Evolutionary conservation across 192 early-diverging fungal genomes (phyloP).

Genomic region (Pilobolus umbonatus): DNA sequence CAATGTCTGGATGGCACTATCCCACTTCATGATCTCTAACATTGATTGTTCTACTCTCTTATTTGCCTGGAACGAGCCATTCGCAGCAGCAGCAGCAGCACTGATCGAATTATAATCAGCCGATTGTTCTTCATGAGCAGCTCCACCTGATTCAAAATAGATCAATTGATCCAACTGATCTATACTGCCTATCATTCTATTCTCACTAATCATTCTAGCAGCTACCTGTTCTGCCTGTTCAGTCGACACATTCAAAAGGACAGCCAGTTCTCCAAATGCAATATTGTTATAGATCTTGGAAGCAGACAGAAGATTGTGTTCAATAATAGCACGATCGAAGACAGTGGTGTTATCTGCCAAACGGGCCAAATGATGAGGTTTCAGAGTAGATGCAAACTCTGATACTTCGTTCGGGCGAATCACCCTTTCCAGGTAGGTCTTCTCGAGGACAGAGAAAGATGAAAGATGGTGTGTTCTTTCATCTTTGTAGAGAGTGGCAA

Average conservation of each 20-base stretch:
- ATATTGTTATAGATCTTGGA: slow-evolving; percentile 93
- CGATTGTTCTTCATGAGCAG: slow-evolving; percentile 18
- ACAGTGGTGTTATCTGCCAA: slow-evolving; percentile 75
- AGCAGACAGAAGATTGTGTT: slow-evolving; percentile 89
- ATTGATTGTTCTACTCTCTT: slow-evolving; percentile 31
- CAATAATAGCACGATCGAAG: slow-evolving; percentile 87
- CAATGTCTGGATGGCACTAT: slow-evolving; percentile 49
- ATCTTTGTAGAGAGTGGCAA: slow-evolving; percentile 90
- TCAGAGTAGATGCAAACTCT: slow-evolving; percentile 68
- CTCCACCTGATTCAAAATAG: slow-evolving; percentile 66
- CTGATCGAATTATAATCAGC: slow-evolving; percentile 22
- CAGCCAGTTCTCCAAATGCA: slow-evolving; percentile 79
- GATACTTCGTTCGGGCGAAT: slow-evolving; percentile 74
- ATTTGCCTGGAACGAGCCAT: slow-evolving; percentile 23
- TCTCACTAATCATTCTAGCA: slow-evolving; percentile 86
- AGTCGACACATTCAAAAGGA: slow-evolving; percentile 64
- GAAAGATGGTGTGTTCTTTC: slow-evolving; percentile 79
- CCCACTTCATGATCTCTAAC: slow-evolving; percentile 48
- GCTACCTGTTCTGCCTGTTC: slow-evolving; percentile 86
- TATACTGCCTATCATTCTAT: slow-evolving; percentile 81
- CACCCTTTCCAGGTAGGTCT: slow-evolving; percentile 91
- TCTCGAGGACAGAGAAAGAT: slow-evolving; percentile 77
- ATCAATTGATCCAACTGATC: slow-evolving; percentile 89
- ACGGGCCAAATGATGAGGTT: slow-evolving; percentile 72
- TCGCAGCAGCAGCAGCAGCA: slow-evolving; percentile 26